A percentile compares a stretch with the other conserved stretches of the same genome.
These are phyloP conservation scores for Rubus idaeus DNA, from an alignment of 306 rosid species.

Conservation along the genomic window DNA sequence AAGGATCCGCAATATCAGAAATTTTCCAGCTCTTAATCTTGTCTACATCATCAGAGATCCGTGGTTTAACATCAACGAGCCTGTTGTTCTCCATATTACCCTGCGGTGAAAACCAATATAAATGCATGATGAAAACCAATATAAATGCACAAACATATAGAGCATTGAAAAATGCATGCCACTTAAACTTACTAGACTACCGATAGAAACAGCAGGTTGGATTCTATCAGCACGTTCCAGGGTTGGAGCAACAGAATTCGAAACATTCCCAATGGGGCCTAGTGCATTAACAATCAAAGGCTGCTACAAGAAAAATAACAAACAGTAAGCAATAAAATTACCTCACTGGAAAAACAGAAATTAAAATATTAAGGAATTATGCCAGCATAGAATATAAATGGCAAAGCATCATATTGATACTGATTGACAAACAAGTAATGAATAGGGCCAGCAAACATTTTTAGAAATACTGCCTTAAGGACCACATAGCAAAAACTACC, in stretches of 20 bases:
- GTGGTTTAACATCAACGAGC: conserved; percentile 47
- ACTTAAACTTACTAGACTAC: conserved; percentile 35
- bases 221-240: conserved; percentile 39
- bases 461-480: neutral
- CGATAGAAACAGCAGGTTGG: conserved; percentile 38
- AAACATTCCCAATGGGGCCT: conserved; percentile 37
- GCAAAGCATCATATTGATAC: neutral
- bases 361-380: neutral
- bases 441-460: neutral
- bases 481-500: conserved; percentile 21
- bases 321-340: neutral
- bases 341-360: neutral
- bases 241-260: conserved; percentile 26
- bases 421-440: conserved; percentile 6
- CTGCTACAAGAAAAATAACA: conserved; percentile 24
- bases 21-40: conserved; percentile 41
- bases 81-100: conserved; percentile 41
- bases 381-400: neutral
- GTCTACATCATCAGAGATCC: conserved; percentile 37
- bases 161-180: conserved; percentile 1
- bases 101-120: conserved; percentile 24
- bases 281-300: conserved; percentile 43
- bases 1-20: conserved; percentile 38
- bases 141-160: conserved; percentile 2
- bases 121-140: neutral